These are phyloP conservation scores for Apiotrichum brassicae DNA, from an alignment of 1,284 basidiomycete genomes.

Conservation along the genomic window DNA sequence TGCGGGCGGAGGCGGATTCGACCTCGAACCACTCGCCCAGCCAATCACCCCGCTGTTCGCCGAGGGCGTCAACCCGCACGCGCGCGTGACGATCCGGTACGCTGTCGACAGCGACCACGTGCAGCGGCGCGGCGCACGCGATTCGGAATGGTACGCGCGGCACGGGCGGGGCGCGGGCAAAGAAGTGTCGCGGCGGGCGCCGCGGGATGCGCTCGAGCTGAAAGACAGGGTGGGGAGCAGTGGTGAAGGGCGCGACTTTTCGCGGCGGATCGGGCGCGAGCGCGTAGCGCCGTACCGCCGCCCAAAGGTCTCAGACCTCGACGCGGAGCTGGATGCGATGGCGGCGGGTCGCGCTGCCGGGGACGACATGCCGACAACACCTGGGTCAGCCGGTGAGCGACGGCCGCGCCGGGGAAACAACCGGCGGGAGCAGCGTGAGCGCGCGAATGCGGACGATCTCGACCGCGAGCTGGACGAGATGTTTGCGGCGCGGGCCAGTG, in stretches of 20 bases:
- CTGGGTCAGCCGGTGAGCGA: background rate
- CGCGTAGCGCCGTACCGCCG: constrained; percentile 15
- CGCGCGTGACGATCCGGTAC: constrained; percentile 35
- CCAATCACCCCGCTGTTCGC: background rate
- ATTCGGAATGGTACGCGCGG: constrained; percentile 35
- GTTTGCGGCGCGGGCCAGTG: constrained; percentile 13
- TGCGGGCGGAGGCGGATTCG: constrained; percentile 10
- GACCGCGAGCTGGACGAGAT: constrained; percentile 29
- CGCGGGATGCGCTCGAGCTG: constrained; percentile 11
- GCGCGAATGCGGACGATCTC: constrained; percentile 28
- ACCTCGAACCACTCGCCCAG: constrained; percentile 12
- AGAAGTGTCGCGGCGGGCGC: constrained; percentile 19
- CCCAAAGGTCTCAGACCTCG: constrained; percentile 26
- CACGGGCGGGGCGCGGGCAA: constrained; percentile 38
- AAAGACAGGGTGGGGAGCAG: constrained; percentile 16
- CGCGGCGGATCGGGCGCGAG: constrained; percentile 29
- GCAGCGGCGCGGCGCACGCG: constrained; percentile 23
- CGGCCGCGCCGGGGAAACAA: constrained; percentile 4
- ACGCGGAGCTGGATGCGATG: constrained; percentile 37
- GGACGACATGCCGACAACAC: constrained; percentile 8
- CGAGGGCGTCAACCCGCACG: constrained; percentile 34
- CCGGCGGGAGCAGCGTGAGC: constrained; percentile 7
- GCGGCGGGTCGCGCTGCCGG: constrained; percentile 13
- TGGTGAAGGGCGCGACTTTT: constrained; percentile 32
- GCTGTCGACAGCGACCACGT: constrained; percentile 28